Conservation (phyloP, 2,329 filamentous ascomycete genomes). For the Fusarium sp. region DNA sequence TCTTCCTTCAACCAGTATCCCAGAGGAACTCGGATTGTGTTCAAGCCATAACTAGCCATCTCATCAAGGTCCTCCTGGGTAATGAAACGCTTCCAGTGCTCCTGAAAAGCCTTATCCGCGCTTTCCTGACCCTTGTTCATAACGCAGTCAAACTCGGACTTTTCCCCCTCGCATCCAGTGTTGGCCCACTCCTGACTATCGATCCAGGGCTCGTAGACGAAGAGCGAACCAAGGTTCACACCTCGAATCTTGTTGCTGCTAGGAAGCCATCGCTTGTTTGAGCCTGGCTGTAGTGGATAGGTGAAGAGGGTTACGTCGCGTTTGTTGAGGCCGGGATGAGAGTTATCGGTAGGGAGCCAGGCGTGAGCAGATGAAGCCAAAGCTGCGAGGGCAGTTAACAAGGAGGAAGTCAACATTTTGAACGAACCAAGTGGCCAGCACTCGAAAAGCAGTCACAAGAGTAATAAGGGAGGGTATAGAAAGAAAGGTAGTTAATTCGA, state of each 20-base stretch:
- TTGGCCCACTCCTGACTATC: slow-evolving; percentile 57
- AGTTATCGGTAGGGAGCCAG: slow-evolving; percentile 31
- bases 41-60: slow-evolving; percentile 63
- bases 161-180: slow-evolving; percentile 60
- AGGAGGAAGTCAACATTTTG: slow-evolving; percentile 23
- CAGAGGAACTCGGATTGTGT: slow-evolving; percentile 66
- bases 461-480: not conserved
- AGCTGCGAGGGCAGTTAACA: slow-evolving; percentile 23
- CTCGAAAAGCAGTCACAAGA: not conserved
- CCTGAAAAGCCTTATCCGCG: slow-evolving; percentile 60
- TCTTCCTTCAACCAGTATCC: slow-evolving; percentile 68
- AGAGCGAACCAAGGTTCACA: slow-evolving; percentile 66
- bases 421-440: not conserved
- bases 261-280: slow-evolving; percentile 30
- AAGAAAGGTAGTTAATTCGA: not conserved
- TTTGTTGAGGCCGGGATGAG: not conserved
- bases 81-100: slow-evolving; percentile 65
- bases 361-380: slow-evolving; percentile 32
- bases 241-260: slow-evolving; percentile 60
- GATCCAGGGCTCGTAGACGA: slow-evolving; percentile 68
- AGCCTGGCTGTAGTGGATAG: not conserved
- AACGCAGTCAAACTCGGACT: slow-evolving; percentile 68
- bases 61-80: slow-evolving; percentile 60
- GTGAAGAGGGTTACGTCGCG: slow-evolving; percentile 20
- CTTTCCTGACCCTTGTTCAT: slow-evolving; percentile 58